Conservation (phyloP, 1,284 basidiomycete species). For the Sporisorium exsertum region DNA sequence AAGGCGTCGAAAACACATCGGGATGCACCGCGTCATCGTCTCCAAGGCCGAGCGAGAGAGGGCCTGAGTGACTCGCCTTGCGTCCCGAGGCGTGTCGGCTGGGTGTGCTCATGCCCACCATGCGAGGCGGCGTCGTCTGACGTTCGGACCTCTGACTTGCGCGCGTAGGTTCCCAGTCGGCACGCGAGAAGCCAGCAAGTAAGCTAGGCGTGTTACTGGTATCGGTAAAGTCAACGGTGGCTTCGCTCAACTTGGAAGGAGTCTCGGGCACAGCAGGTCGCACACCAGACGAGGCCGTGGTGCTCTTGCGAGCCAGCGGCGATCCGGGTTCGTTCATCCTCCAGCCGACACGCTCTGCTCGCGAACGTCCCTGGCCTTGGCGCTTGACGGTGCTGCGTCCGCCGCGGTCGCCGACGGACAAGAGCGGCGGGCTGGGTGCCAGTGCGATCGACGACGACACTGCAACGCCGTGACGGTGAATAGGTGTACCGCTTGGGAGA, state of each 20-base stretch:
- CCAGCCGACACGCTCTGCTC: constrained; percentile 56
- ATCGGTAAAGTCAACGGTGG: constrained; percentile 44
- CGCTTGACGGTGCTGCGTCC: constrained; percentile 50
- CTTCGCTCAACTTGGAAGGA: constrained; percentile 33
- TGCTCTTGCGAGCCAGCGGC: constrained; percentile 61
- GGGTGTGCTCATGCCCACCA: constrained; percentile 43
- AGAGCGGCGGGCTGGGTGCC: constrained; percentile 54
- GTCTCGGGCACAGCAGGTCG: constrained; percentile 44
- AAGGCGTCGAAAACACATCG: constrained; percentile 61
- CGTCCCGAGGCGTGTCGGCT: constrained; percentile 48
- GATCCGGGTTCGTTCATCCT: constrained; percentile 58
- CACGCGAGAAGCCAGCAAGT: constrained; percentile 47
- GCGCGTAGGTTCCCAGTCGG: constrained; percentile 46
- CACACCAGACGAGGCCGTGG: constrained; percentile 42
- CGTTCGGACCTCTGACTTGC: constrained; percentile 24
- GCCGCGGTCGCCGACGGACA: constrained; percentile 39
- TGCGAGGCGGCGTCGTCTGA: constrained; percentile 34
- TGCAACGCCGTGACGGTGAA: constrained; percentile 45
- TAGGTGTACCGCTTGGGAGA: constrained; percentile 45
- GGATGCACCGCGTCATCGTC: constrained; percentile 46
- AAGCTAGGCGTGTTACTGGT: constrained; percentile 46
- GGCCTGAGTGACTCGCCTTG: constrained; percentile 39
- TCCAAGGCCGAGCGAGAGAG: constrained; percentile 36
- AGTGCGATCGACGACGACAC: constrained; percentile 56
- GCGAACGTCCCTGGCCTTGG: constrained; percentile 49